Evolutionary conservation across 495 filamentous ascomycete genomes (phyloP).

Genomic region (Aspergillus asperescens): DNA sequence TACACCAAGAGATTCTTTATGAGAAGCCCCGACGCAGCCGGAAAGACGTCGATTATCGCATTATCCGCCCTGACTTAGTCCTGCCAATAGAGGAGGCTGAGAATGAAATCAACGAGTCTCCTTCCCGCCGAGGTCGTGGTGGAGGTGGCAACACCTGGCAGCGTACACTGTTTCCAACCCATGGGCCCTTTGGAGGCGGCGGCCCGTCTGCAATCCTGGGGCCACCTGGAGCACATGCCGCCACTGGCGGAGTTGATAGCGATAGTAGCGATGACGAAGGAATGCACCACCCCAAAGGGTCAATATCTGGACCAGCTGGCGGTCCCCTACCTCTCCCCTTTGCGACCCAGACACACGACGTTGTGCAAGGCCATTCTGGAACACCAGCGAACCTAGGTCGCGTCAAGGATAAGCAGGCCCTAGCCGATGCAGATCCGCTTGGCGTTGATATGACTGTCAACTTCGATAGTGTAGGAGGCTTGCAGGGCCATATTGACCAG

Average conservation of each 20-base stretch:
- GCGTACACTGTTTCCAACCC: conserved; percentile 74
- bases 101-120: conserved; percentile 59
- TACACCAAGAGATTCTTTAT: conserved; percentile 52
- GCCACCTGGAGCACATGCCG: conserved; percentile 64
- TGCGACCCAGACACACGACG: conserved; percentile 60
- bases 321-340: conserved; percentile 61
- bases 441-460: conserved; percentile 87
- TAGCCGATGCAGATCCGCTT: conserved; percentile 90
- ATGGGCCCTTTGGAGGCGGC: conserved; percentile 86
- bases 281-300: conserved; percentile 45
- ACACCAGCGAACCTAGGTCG: conserved; percentile 84
- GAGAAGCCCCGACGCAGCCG: conserved; percentile 53
- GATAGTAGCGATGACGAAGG: conserved; percentile 95
- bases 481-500: conserved; percentile 88
- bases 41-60: conserved; percentile 65
- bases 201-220: conserved; percentile 67
- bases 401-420: conserved; percentile 70
- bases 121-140: conserved; percentile 54
- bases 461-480: conserved; percentile 86
- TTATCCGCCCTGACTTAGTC: conserved; percentile 68
- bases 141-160: conserved; percentile 57
- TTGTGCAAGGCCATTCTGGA: conserved; percentile 55
- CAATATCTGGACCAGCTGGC: conserved; percentile 18
- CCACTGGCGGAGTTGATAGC: conserved; percentile 76
- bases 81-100: conserved; percentile 61